Conservation (phyloP, 352 stramenopile species). For the Bremia lactucae region DNA sequence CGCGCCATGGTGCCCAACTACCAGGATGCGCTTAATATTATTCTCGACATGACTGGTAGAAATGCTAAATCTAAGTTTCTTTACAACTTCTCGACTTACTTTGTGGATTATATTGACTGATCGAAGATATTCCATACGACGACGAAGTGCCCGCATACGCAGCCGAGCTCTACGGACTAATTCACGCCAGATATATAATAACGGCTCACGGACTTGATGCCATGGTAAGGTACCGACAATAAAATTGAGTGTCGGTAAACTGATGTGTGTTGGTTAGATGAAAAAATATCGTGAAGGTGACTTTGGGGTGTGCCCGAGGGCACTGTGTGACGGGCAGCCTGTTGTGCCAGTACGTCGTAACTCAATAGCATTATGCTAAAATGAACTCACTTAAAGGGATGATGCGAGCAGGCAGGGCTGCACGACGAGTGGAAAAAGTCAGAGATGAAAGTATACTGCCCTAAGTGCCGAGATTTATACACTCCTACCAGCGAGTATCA, state of each 20-base stretch:
- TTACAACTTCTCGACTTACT: not conserved
- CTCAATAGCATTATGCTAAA: too few relatives aligned
- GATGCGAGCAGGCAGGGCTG: slow-evolving; percentile 69
- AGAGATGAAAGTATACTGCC: slow-evolving; percentile 87
- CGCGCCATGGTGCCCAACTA: slow-evolving; percentile 85
- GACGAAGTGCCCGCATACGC: slow-evolving; percentile 80
- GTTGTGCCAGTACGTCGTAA: slow-evolving; percentile 60
- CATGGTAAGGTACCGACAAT: slow-evolving; percentile 43
- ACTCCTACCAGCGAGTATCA: slow-evolving; percentile 78
- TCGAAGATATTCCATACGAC: slow-evolving; percentile 80
- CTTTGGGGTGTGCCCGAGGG: slow-evolving; percentile 79
- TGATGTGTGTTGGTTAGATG: slow-evolving; percentile 26
- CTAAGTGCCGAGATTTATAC: slow-evolving; percentile 84
- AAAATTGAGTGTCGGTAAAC: not conserved
- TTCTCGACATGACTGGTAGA: slow-evolving; percentile 81
- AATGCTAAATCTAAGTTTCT: not conserved
- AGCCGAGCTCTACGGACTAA: slow-evolving; percentile 84
- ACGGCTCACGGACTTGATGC: slow-evolving; percentile 78
- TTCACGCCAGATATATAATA: slow-evolving; percentile 86
- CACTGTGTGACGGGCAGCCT: slow-evolving; percentile 71
- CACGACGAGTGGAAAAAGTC: slow-evolving; percentile 86
- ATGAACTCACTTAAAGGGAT: too few relatives aligned
- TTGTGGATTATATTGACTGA: not conserved
- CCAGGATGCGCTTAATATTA: slow-evolving; percentile 88
- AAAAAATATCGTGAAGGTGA: slow-evolving; percentile 86